Evolutionary conservation across 2,329 filamentous ascomycete species (phyloP), one percentile per base, ranked within the genome.

Genomic region (Aquanectria penicillioides): DNA sequence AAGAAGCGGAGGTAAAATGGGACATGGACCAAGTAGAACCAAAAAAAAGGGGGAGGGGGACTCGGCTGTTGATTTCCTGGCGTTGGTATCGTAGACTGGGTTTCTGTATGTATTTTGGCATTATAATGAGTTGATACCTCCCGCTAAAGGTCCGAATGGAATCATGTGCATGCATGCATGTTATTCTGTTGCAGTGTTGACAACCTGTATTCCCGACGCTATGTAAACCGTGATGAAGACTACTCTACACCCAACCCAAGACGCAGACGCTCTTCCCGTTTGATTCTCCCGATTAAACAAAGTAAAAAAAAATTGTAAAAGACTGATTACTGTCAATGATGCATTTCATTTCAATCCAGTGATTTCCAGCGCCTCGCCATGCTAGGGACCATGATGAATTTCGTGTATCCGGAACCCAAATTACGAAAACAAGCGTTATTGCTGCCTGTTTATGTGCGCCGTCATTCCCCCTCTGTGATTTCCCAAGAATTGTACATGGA

Each of bases 71-170:
- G 56, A 48, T 59, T 63, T 67, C 34, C 53, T 66, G 68, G 68
- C 65, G 67, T 70, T 70, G 59, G 67, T 68, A 63, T 62, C 61
- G 64, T 70, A 70, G 67, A 69, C 66, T 67, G 62, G 57, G 61
- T 56, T 66, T 68, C 55, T 65, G 55, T 66, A 68, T 66, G 47
- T 67, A 58, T 49, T 60, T 69, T 69, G 61, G 64, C 63, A 69
- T 67, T 58, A 66, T 67, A 63, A 69, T 64, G 61, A 68, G 66
- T 65, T 66, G 67, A 69, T 69, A 69, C 66, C 67, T 69, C 59
- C 44, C 28, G 17, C 44, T 31, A 38, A 36, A 37, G 37, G n/a
- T 18, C 31, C n/a, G n/a, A n/a, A n/a, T n/a, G n/a, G n/a, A n/a
- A n/a, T 37, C 13, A 18, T n/a, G 28, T 29, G 28, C 7, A 29